A percentile compares a stretch with the other conserved stretches of the same genome.
Conservation (phyloP, 2,329 filamentous ascomycete genomes). For the Pleomassaria siparia region DNA sequence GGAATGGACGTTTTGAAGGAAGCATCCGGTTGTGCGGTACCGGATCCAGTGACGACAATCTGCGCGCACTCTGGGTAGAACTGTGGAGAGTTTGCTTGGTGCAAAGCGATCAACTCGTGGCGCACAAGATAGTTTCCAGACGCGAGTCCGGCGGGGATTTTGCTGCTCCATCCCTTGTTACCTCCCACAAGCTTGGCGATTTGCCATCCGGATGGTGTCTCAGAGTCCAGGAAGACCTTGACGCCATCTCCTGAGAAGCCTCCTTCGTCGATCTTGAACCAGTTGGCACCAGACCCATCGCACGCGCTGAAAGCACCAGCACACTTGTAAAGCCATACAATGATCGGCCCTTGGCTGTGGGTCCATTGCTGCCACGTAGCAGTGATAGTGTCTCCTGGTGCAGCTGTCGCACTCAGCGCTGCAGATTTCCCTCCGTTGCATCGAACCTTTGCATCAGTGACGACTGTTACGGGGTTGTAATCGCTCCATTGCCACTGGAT, state of each 20-base stretch:
- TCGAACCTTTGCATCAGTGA: neutral
- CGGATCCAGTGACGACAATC: constrained; percentile 35
- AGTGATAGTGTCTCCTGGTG: neutral
- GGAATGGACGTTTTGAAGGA: neutral
- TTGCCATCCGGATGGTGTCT: neutral
- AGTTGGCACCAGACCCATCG: constrained; percentile 1
- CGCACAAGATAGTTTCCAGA: constrained; percentile 53
- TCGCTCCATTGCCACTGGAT: constrained; percentile 1
- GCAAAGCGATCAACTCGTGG: constrained; percentile 52
- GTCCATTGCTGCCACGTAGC: neutral
- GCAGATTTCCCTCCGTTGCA: constrained; percentile 1
- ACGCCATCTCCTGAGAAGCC: neutral
- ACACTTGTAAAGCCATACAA: constrained; percentile 1
- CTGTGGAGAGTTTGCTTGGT: constrained; percentile 48
- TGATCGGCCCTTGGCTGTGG: neutral
- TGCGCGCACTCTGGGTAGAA: constrained; percentile 53
- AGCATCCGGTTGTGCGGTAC: constrained; percentile 2
- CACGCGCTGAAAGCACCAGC: neutral
- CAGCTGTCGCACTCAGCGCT: neutral
- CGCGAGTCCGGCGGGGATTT: constrained; percentile 43
- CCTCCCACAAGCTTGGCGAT: neutral
- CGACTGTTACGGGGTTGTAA: neutral
- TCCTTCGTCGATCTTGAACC: constrained; percentile 1
- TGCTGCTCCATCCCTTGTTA: constrained; percentile 30
- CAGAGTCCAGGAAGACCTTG: neutral